Conservation (phyloP, 129 eudicot species). For the Arctium minus region DNA sequence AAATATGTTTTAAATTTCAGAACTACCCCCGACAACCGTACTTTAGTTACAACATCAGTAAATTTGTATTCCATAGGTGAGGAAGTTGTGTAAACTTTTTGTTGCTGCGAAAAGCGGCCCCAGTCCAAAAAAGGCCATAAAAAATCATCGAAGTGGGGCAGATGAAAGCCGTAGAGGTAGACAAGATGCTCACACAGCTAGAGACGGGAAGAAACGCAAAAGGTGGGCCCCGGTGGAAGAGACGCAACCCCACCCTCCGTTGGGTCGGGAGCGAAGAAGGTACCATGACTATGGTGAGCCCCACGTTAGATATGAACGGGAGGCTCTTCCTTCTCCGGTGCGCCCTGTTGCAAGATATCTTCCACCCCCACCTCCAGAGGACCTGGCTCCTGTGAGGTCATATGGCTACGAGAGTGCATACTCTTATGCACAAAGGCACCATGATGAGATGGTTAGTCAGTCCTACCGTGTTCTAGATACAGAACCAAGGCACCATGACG, state of each 20-base stretch:
- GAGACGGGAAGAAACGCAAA: conserved; percentile 22
- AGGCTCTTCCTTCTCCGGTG: not conserved
- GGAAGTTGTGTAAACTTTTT: conserved; percentile 68
- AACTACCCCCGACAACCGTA: not conserved
- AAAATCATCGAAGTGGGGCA: not conserved
- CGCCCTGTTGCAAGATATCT: conserved; percentile 26
- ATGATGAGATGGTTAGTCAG: no score
- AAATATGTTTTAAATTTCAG: not conserved
- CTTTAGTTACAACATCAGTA: not conserved
- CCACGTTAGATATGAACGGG: conserved; percentile 32
- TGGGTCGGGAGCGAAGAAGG: conserved; percentile 22
- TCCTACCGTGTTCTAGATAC: conserved; percentile 26
- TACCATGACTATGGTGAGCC: conserved; percentile 19
- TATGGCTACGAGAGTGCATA: conserved; percentile 46
- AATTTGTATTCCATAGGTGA: conserved; percentile 53
- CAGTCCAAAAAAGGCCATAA: conserved; percentile 14
- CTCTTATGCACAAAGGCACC: no score
- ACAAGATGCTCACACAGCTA: conserved; percentile 18
- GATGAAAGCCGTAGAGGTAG: conserved; percentile 14
- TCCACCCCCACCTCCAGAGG: conserved; percentile 17
- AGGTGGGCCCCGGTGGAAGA: conserved; percentile 27
- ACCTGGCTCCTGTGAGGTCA: conserved; percentile 24
- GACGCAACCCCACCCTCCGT: conserved; percentile 24
- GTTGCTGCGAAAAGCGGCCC: conserved; percentile 28
- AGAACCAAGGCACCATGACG: conserved; percentile 26